Percentiles rank a stretch among this genome's conserved stretches.
Evolutionary conservation across 305 asterid genomes (phyloP).

Genomic region (Plantago lanceolata): DNA sequence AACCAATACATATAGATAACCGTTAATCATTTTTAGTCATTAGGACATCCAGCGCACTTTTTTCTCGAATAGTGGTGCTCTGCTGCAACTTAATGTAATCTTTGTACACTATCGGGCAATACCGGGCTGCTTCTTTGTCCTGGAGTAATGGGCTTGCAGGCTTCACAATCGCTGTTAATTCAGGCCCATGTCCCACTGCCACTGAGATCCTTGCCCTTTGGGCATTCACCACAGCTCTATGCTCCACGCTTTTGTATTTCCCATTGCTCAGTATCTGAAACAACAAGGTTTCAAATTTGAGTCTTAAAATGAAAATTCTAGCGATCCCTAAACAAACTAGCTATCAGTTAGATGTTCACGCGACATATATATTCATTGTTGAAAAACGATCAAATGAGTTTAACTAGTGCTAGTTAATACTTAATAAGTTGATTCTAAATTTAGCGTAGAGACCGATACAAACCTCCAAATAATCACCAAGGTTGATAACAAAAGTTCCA

Average conservation of each 20-base stretch:
- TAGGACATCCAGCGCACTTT: slow-evolving; percentile 33
- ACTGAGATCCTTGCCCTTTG: slow-evolving; percentile 39
- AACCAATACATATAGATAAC: no score
- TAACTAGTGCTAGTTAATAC: neutral
- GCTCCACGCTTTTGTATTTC: slow-evolving; percentile 54
- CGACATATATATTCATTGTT: no score
- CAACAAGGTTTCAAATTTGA: neutral
- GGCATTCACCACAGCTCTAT: slow-evolving; percentile 41
- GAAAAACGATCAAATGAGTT: no score
- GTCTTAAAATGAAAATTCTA: neutral
- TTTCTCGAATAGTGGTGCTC: slow-evolving; percentile 36
- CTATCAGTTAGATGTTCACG: no score
- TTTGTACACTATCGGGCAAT: slow-evolving; percentile 31
- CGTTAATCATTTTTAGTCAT: slow-evolving; percentile 2
- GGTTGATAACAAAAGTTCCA: slow-evolving; percentile 45
- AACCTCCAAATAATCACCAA: slow-evolving; percentile 57
- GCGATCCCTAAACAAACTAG: no score
- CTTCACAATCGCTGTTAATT: slow-evolving; percentile 23
- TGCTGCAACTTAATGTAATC: slow-evolving; percentile 46
- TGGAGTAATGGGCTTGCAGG: slow-evolving; percentile 34
- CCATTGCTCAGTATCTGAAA: slow-evolving; percentile 47
- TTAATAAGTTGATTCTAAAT: no score
- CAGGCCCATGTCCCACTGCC: slow-evolving; percentile 53
- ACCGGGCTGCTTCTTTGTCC: slow-evolving; percentile 20
- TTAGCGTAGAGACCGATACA: slow-evolving; percentile 2